Evolutionary conservation across 2,329 filamentous ascomycete genomes (phyloP).

Genomic region (Cadophora gregata): DNA sequence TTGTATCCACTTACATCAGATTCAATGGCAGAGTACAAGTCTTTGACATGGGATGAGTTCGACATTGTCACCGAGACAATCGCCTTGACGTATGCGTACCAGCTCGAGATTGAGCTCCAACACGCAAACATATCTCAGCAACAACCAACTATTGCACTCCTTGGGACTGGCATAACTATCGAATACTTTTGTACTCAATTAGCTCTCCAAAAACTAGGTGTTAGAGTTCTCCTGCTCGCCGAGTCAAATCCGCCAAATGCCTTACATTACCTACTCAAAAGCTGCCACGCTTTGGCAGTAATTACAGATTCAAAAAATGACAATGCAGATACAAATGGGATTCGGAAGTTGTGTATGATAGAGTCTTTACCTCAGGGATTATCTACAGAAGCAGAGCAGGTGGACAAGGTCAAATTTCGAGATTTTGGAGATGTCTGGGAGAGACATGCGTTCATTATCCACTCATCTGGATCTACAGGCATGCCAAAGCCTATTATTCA

Average conservation of each 20-base stretch:
- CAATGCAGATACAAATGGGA: conserved; percentile 30
- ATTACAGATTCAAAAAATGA: conserved; percentile 41
- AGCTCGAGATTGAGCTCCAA: conserved; percentile 36
- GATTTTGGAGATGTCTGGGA: conserved; percentile 44
- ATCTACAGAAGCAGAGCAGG: conserved; percentile 20
- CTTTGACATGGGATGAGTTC: conserved; percentile 42
- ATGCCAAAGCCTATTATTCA: conserved; percentile 44
- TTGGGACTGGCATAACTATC: conserved; percentile 41
- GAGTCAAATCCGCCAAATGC: conserved; percentile 41
- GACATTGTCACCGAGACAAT: conserved; percentile 37
- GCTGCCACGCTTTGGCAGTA: conserved; percentile 39
- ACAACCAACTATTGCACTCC: conserved; percentile 43
- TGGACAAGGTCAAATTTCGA: conserved; percentile 39
- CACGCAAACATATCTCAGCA: conserved; percentile 35
- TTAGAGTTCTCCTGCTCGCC: conserved; percentile 42
- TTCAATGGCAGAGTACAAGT: conserved; percentile 32
- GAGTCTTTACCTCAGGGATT: conserved; percentile 30
- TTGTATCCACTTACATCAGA: conserved; percentile 37
- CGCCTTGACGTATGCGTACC: conserved; percentile 37
- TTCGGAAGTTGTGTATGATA: conserved; percentile 37
- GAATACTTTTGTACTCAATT: conserved; percentile 44
- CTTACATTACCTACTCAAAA: conserved; percentile 40
- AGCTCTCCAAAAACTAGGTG: conserved; percentile 43
- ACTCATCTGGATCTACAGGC: conserved; percentile 43
- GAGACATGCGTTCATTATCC: conserved; percentile 43